Base-by-base conservation (phyloP, 1,284 basidiomycete genomes). In the Thelephora terrestris region DNA sequence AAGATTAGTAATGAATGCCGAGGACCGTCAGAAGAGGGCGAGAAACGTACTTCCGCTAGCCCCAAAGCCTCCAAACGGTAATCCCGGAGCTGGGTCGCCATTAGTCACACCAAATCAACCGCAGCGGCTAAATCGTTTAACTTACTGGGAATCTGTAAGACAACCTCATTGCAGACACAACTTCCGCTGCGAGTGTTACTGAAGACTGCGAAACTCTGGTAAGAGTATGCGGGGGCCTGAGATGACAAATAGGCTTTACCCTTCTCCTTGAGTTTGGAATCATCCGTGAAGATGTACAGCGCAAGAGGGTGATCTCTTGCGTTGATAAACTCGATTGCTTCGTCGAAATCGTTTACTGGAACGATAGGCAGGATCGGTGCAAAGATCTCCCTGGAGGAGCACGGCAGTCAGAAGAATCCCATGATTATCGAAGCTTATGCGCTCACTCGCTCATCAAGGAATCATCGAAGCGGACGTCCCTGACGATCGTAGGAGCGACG, bases 31-130 rank as follows among this genome's bases (percentile, higher is more conserved):
- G 18, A 7, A 17, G 46, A 24, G 7, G 27, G 20, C 17, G 29
- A 43, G 29, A 39, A 2, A 63, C 81, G 55, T 61, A 85, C 84
- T 75, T 61, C 85, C 85, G 55, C 84, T 87, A 5, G 75, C 68
- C 4, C 86, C 85, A 40, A 78, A 69, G 40, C 86, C 86, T 38
- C 85, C 85, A 47, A 89, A 83, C 1, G 84, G 84, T 43, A 85
- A 62, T n/a, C 79, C 81, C 12, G 76, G 71, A 21, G 70, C 79
- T 82, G 47, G 2, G 18, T 7, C 17, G 21, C 23, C 38, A 23
- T 25, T 16, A 43, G 29, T 10, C 25, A 9, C 3, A 32, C 29
- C 7, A 6, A 32, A 32, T 9, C 9, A 6, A 32, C 29, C 12
- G 12, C 29, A 7, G 29, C 29, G 29, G 29, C 14, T 3, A 32